Evolutionary conservation across 768 basidiomycete genomes (phyloP), one percentile per base, ranked within the genome.

Genomic region (Leccinum obscurum): DNA sequence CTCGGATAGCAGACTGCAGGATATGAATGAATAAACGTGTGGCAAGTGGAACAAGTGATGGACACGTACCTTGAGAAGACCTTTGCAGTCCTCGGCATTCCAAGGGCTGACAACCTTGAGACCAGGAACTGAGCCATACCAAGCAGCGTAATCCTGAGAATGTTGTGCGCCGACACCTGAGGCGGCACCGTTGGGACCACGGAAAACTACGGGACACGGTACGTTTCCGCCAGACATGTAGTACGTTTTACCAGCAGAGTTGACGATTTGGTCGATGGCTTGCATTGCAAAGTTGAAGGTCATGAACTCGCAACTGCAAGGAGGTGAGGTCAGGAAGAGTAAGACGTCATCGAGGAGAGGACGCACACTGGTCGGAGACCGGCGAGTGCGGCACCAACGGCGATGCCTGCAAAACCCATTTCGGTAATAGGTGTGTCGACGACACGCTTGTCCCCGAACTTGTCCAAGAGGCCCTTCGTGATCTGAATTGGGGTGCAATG

Each of bases 261-360:
- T 99, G 77, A 99, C 94, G 64, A 99, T 99, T 72, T 99, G 97
- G 80, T 99, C 97, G 75, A 99, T 98, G 60, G 97, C 95, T 78
- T 95, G 94, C 96, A 98, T 99, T 65, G 96, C 96, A 74, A 99
- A 98, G 83, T 99, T 98, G 83, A 96, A 98, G 15, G 96, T 98
- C 96, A 98, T 98, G 82, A 98, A 99, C 81, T 98, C 96, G 84
- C 95, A 98, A 70, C 92, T 94, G 61, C 44, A 46, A 46, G 30
- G 37, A 44, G 41, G 30, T 8, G 35, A 61, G 57, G 50, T 69
- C 49, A 65, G 52, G 58, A 34, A 62, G 34, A 15, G 52, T 22
- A 52, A 50, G 24, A 54, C 3, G 48, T 8, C 58, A 52, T 34
- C 49, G 24, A 52, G 32, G 14, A 57, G 57, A 57, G 37, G 20